Base-by-base conservation (phyloP, 2,329 filamentous ascomycete species). In the Trichoderma polysporum region DNA sequence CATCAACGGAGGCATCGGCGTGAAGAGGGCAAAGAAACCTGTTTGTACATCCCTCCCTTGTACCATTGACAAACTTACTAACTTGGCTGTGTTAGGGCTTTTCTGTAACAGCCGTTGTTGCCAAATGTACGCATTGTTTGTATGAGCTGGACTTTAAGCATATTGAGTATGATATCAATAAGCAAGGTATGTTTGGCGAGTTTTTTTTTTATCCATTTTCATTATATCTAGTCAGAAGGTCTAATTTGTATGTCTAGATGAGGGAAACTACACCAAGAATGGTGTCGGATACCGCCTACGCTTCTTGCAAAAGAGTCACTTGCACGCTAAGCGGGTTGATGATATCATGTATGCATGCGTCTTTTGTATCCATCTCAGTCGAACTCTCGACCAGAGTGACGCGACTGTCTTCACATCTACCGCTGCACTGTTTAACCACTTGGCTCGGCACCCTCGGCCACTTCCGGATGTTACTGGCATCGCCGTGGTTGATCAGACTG, bases 381-480 rank as follows among this genome's bases (percentile, higher is more conserved):
- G 73, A n/a, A 86, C 84, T 0, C 73, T 81, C 2, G 83, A 86
- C 57, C 80, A 84, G 65, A 83, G 83, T 70, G 85, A 88, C 56
- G 81, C 85, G 2, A 87, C 85, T 0, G 83, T 87, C 9, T 87
- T 87, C 73, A 84, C 85, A 72, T 82, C 74, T 53, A 82, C 84
- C 56, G 81, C 80, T 67, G 79, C 84, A 54, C 78, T 87, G 4
- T 86, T 87, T 67, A 74, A 78, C 19, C 85, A 88, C 71, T 74
- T 87, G 62, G 78, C 83, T 3, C 81, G 84, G 4, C 85, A 88
- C 69, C 79, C 84, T 0, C 82, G 83, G 0, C 85, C 85, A 0
- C 75, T 87, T 0, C 85, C 85, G 1, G 69, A 77, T 0, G 78
- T 87, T 0, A 73, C 79, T 0, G 85, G 84, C 2, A 67, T 88